Conservation (phyloP, 2,329 filamentous ascomycete genomes). For the Macrophomina pseudophaseolina region DNA sequence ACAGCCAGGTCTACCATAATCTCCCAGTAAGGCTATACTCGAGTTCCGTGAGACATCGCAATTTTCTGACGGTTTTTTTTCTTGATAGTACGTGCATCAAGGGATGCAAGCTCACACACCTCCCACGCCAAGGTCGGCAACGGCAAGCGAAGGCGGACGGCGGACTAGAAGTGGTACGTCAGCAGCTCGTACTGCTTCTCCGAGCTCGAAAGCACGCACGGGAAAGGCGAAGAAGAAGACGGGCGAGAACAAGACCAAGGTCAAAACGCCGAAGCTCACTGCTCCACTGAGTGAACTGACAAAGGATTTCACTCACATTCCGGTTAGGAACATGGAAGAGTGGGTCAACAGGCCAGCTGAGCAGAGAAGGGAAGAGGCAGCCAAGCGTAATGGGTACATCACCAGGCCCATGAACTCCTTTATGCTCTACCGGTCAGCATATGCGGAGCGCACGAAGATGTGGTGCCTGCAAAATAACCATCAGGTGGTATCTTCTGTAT, state of each 20-base stretch:
- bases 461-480: constrained; percentile 89
- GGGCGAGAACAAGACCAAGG: constrained; percentile 49
- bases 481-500: constrained; percentile 87
- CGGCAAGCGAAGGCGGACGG: constrained; percentile 45
- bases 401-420: constrained; percentile 97
- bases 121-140: constrained; percentile 52
- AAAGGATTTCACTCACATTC: constrained; percentile 63
- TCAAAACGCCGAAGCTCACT: constrained; percentile 61
- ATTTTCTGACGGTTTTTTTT: not conserved
- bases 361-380: constrained; percentile 69
- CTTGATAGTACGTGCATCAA: constrained; percentile 34
- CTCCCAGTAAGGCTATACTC: constrained; percentile 33
- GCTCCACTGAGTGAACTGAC: constrained; percentile 75
- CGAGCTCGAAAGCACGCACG: constrained; percentile 2
- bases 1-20: constrained; percentile 34
- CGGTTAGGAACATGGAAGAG: constrained; percentile 76
- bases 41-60: not conserved
- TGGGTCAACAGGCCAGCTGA: constrained; percentile 77
- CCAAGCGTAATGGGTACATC: constrained; percentile 75
- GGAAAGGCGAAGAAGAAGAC: constrained; percentile 39
- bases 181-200: constrained; percentile 23
- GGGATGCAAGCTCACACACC: constrained; percentile 42
- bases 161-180: constrained; percentile 45
- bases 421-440: constrained; percentile 95
- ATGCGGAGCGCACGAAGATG: constrained; percentile 82